Base-by-base conservation (phyloP, 441 rosid species). In the Populus hybrid region DNA sequence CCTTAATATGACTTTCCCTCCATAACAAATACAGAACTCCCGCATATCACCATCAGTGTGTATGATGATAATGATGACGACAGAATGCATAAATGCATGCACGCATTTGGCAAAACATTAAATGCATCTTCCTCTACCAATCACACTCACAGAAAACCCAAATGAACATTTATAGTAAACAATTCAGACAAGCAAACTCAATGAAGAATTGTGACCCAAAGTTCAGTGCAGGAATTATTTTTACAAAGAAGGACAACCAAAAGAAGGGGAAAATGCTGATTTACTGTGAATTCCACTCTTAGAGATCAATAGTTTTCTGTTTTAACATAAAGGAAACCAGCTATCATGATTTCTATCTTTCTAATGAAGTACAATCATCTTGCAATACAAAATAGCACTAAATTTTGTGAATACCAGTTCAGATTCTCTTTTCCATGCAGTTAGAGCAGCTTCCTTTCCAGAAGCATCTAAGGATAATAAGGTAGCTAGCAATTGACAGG, bases 361-460 rank as follows among this genome's bases (percentile, higher is more conserved):
- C 32, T 30, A 74, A 38, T 40, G 63, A 61, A 72, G 79, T 24
- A 79, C 12, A 79, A 74, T 36, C 63, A 61, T 21, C 30, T 61
- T 10, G 53, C 23, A 1, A 38, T 28, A 28, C 7, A 76, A 8
- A 78, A 67, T 23, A 61, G 53, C 21, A 57, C 21, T 5, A 1
- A 64, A 74, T 79, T 38, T 53, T 26, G 34, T 57, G 14, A 67
- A 32, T 86, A 96, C 99, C 97, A 83, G 86, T 77, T 85, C 90
- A 86, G 83, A 75, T 81, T 87, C 91, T 78, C 82, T 83, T 81
- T 81, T 87, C 69, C 74, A 88, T 72, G 77, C 81, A 79, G 78
- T 76, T 53, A 69, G 66, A 81, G 75, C 81, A 67, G 75, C 79
- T 80, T 75, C 70, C 79, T 80, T 79, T 81, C 77, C 84, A 76